Base-by-base conservation (phyloP, 306 rosid genomes). In the Rosa persica region DNA sequence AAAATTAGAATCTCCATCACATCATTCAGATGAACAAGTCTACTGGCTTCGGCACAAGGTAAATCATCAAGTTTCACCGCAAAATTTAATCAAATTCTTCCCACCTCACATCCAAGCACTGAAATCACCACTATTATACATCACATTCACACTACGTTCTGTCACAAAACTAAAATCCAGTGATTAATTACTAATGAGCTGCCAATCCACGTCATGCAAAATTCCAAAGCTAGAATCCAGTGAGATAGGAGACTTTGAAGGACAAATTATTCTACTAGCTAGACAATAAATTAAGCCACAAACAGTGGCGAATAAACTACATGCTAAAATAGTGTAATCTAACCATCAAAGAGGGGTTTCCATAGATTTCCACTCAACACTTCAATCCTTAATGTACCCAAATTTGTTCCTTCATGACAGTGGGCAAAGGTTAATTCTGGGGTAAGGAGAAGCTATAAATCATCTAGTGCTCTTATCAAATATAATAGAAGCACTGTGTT, bases 351-450 rank as follows among this genome's bases (percentile, higher is more conserved):
- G 92, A 87, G 87, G 88, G 47, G 30, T 77, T 74, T 83, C 38
- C 76, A 72, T 87, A 80, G 90, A 85, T 81, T 11, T 83, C 90
- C 93, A 87, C 90, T 82, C 30, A 81, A 60, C 6, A n/a, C 81
- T 73, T 20, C 34, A 5, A 78, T 79, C 75, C 70, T 25, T 58
- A 46, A 44, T 78, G 47, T 67, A 72, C 42, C 77, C 61, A 80
- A 12, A 30, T 12, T 25, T 25, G 44, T 34, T 74, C 66, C 66
- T 12, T 36, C 38, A 60, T 30, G 34, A 30, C n/a, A 20, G 6
- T 11, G 7, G 1, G 49, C 36, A 73, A 73, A 60, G 76, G 76
- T 51, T 34, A 72, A 20, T 8, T 51, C 39, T 30, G 65, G 8
- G 65, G 20, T 51, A 34, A 34, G 11, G 34, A 1, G 12, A 20